These are phyloP conservation scores for Rosa hybrid DNA, from an alignment of 331 rosid genomes.

Conservation along the genomic window DNA sequence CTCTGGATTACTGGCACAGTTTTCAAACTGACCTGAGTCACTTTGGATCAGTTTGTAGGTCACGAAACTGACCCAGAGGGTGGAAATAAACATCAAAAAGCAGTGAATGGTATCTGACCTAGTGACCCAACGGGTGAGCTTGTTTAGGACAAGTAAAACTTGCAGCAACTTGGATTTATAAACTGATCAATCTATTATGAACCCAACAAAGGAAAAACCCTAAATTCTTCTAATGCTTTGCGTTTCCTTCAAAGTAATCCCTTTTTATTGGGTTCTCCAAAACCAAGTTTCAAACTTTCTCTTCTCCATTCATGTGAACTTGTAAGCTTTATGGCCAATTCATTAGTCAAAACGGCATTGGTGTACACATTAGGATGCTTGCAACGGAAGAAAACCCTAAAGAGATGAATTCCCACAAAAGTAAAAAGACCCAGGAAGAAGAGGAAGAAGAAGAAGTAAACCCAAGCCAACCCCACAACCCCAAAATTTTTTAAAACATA, in stretches of 20 bases:
- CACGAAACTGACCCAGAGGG: too few relatives aligned
- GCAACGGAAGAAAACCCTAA: constrained; percentile 34
- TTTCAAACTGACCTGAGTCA: too few relatives aligned
- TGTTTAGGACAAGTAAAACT: not conserved
- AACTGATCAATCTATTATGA: not conserved
- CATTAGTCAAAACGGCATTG: constrained; percentile 7
- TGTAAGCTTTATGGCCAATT: not conserved
- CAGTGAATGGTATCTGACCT: too few relatives aligned
- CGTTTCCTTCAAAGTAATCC: constrained; percentile 12
- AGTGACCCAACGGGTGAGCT: too few relatives aligned
- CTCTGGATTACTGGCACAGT: too few relatives aligned
- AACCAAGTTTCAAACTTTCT: constrained; percentile 20
- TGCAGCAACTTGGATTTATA: not conserved
- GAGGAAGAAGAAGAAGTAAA: not conserved
- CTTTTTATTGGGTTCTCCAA: constrained; percentile 10
- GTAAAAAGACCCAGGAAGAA: not conserved
- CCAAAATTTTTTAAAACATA: not conserved
- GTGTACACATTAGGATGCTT: constrained; percentile 33
- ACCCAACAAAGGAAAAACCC: not conserved
- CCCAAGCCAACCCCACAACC: not conserved
- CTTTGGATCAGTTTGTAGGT: too few relatives aligned
- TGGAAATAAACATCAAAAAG: too few relatives aligned
- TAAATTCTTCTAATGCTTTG: constrained; percentile 1
- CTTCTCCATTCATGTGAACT: constrained; percentile 17
- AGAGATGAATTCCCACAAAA: constrained; percentile 27